Percentiles rank a stretch among this genome's conserved stretches.
phyloP scores from a whole-genome alignment of 768 basidiomycete species.

The Tubosaeta sp. region DNA sequence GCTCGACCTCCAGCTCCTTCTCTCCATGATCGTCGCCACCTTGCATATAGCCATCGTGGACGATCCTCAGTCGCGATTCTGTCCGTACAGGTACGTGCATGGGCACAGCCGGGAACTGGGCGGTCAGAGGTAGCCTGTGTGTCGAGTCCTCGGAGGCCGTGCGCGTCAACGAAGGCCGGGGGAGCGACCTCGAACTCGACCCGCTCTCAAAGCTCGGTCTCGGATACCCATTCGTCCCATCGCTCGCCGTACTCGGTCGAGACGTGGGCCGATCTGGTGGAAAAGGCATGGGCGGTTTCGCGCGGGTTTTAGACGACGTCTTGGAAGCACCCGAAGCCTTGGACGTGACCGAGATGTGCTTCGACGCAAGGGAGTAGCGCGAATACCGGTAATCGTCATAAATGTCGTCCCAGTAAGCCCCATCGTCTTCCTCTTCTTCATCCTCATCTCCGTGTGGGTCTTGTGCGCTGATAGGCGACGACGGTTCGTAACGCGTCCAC shows the following conservation, averaged over 20 bases:
- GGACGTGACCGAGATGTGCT: slow-evolving; percentile 14
- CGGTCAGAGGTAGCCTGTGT: slow-evolving; percentile 20
- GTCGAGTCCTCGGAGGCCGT: slow-evolving; percentile 23
- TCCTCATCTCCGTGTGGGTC: slow-evolving; percentile 1
- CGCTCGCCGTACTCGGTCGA: slow-evolving; percentile 22
- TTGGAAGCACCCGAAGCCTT: slow-evolving; percentile 24
- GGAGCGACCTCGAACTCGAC: slow-evolving; percentile 16
- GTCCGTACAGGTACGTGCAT: slow-evolving; percentile 27
- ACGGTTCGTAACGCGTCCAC: slow-evolving; percentile 30
- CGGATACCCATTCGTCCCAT: slow-evolving; percentile 12
- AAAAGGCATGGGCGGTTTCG: slow-evolving; percentile 25
- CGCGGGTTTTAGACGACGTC: slow-evolving; percentile 21
- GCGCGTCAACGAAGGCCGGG: slow-evolving; percentile 20
- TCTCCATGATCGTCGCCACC: slow-evolving; percentile 17
- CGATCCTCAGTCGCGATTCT: slow-evolving; percentile 29
- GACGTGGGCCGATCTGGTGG: slow-evolving; percentile 20
- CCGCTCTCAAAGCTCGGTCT: slow-evolving; percentile 27
- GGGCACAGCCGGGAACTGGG: slow-evolving; percentile 32
- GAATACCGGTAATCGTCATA: slow-evolving; percentile 82
- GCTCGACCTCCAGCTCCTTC: slow-evolving; percentile 13
- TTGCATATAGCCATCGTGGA: slow-evolving; percentile 23
- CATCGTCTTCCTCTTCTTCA: slow-evolving; percentile 27
- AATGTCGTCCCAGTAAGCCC: slow-evolving; percentile 67
- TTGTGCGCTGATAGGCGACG: slow-evolving; percentile 13
- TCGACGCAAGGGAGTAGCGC: slow-evolving; percentile 48